Conservation (phyloP, 345 rosid genomes). For the Toxicodendron radicans region DNA sequence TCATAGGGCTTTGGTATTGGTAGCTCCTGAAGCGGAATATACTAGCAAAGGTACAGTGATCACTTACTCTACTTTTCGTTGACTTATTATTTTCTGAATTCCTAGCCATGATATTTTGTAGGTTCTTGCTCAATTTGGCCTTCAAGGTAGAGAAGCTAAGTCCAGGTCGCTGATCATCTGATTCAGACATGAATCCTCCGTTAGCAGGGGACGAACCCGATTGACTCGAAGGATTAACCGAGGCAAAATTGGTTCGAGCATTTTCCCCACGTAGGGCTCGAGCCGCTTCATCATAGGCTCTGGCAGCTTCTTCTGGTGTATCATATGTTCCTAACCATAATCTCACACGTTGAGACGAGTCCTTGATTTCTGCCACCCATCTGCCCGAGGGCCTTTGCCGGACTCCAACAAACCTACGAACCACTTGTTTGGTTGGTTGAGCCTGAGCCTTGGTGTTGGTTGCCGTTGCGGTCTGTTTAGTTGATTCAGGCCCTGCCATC, state of each 20-base stretch:
- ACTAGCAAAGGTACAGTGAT: constrained; percentile 64
- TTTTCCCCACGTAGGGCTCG: constrained; percentile 67
- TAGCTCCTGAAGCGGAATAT: constrained; percentile 51
- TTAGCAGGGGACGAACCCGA: constrained; percentile 20
- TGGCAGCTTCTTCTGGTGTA: constrained; percentile 71
- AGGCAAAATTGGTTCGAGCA: constrained; percentile 62
- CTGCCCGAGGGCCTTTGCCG: constrained; percentile 70
- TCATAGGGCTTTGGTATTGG: constrained; percentile 37
- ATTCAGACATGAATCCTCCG: constrained; percentile 21
- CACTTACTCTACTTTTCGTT: constrained; percentile 61
- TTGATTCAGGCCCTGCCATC: constrained; percentile 44
- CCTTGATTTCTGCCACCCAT: constrained; percentile 84
- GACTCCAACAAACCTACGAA: constrained; percentile 61
- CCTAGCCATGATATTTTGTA: constrained; percentile 58
- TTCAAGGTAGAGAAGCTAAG: constrained; percentile 60
- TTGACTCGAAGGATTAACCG: constrained; percentile 14
- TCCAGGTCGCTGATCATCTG: constrained; percentile 26
- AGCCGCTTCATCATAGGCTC: constrained; percentile 74
- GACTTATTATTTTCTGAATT: constrained; percentile 40
- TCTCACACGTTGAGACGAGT: constrained; percentile 63
- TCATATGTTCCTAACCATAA: constrained; percentile 75
- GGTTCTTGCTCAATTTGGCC: constrained; percentile 65
- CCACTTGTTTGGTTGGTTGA: constrained; percentile 24
- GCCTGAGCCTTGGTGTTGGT: constrained; percentile 18
- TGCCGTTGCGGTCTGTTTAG: constrained; percentile 18